Evolutionary conservation across 768 basidiomycete genomes (phyloP), one percentile per base, ranked within the genome.

Genomic region (Leccinum rimulosum): DNA sequence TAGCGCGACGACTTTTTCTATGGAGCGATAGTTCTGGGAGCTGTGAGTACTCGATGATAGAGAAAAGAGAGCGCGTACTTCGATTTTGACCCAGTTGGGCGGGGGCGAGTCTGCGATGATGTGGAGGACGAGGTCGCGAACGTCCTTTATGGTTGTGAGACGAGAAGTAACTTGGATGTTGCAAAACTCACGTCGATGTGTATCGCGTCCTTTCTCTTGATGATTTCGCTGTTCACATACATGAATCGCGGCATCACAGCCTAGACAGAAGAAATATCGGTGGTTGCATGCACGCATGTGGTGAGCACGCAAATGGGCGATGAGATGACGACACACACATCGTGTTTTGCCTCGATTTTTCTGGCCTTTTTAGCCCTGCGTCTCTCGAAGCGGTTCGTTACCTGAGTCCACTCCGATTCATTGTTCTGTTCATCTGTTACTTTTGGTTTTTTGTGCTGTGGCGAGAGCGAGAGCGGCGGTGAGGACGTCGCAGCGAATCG

Each of bases 101-200:
- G 90, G 87, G n/a, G 89, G 86, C 17, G 84, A 86, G 66, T 95
- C 93, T 1, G 89, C 89, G 27, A 88, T 74, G 50, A 96, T 77
- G 64, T 97, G 91, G 3, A 98, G 75, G 10, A 89, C 80, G 19
- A 98, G 79, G 66, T 98, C 95, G 36, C 96, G 83, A 22, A 98
- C 78, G 67, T 97, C 94, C 95, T 97, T 31, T 68, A 40, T 6
- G 33, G 38, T 28, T 55, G 7, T 59, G 15, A 30, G 22, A 27
- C 28, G 30, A 14, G 17, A 27, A 6, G 15, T 1, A 9, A 38
- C 4, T 6, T 0, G 9, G 9, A 22, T 38, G 17, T 28, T 47
- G 14, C 17, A 25, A 22, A 9, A 80, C 88, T 59, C 65, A 95
- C 95, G 56, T 87, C 87, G 59, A 95, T 85, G n/a, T 86, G 84